Conservation (phyloP, 495 filamentous ascomycete genomes). For the Saxispiralis lemnorum region DNA sequence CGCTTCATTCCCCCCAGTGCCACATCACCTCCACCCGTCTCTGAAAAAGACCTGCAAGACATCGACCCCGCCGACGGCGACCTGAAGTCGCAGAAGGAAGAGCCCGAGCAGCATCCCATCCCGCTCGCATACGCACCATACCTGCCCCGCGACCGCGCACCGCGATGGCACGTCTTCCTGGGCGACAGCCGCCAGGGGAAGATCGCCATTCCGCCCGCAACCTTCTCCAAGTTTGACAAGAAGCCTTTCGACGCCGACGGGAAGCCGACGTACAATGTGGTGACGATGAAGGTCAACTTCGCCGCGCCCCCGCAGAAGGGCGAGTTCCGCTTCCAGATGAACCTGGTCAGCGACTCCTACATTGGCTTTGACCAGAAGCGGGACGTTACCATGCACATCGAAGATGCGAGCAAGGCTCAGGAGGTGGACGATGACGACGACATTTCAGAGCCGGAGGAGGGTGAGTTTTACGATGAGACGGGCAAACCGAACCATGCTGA, state of each 20-base stretch:
- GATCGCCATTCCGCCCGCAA: conserved; percentile 86
- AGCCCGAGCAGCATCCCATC: conserved; percentile 40
- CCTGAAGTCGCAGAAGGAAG: conserved; percentile 48
- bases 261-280: conserved; percentile 74
- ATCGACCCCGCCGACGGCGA: conserved; percentile 87
- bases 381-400: conserved; percentile 77
- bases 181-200: conserved; percentile 85
- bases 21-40: conserved; percentile 42
- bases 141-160: conserved; percentile 71
- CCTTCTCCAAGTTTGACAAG: conserved; percentile 78
- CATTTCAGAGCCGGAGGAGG: conserved; percentile 94
- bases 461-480: conserved; percentile 32
- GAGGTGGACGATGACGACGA: conserved; percentile 73
- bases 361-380: conserved; percentile 77
- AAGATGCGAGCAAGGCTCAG: conserved; percentile 70
- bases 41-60: conserved; percentile 68
- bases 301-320: conserved; percentile 84
- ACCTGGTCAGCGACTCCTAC: conserved; percentile 83
- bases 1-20: conserved; percentile 80
- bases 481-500: not conserved
- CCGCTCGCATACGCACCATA: conserved; percentile 81
- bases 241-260: conserved; percentile 48
- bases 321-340: conserved; percentile 80
- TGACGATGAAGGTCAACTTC: conserved; percentile 94
- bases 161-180: conserved; percentile 83